Conservation (phyloP, 192 early-diverging fungal genomes). For the Coemansia sp. region DNA sequence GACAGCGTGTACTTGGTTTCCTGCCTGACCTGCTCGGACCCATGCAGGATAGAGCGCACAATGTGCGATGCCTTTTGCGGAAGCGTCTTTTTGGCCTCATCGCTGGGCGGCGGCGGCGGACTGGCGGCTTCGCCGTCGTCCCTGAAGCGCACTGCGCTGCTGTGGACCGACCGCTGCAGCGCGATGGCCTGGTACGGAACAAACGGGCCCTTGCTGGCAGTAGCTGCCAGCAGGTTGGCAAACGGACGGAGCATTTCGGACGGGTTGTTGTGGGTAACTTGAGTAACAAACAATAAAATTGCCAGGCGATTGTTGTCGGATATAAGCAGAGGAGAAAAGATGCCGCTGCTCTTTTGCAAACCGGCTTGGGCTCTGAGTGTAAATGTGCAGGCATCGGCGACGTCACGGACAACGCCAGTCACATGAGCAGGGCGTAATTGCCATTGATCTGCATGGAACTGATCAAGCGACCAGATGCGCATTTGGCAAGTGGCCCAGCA, state of each 20-base stretch:
- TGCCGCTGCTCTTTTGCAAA: too few species aligned
- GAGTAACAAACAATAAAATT: too few species aligned
- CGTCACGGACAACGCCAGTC: too few species aligned
- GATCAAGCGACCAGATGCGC: too few species aligned
- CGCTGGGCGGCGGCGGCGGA: conserved; percentile 7
- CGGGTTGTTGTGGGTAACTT: too few species aligned
- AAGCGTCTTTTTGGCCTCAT: conserved; percentile 41
- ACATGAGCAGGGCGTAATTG: too few species aligned
- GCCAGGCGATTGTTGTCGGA: too few species aligned
- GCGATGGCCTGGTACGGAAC: not conserved
- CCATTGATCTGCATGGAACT: too few species aligned
- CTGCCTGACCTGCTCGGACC: conserved; percentile 60
- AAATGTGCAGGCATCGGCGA: too few species aligned
- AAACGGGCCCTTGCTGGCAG: not conserved
- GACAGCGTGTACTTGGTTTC: conserved; percentile 64
- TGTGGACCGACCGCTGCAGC: conserved; percentile 2
- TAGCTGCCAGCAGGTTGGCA: not conserved
- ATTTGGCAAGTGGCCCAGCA: too few species aligned
- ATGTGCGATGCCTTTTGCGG: conserved; percentile 56
- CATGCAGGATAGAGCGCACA: conserved; percentile 68
- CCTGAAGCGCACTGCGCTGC: not conserved
- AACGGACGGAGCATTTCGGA: conserved; percentile 7
- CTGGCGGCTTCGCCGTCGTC: not conserved
- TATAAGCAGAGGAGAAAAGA: too few species aligned
- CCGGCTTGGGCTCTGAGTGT: too few species aligned